Evolutionary conservation across 176 grass and related monocot species (phyloP), one percentile per base, ranked within the genome.

Genomic region (Cenchrus purpureus): DNA sequence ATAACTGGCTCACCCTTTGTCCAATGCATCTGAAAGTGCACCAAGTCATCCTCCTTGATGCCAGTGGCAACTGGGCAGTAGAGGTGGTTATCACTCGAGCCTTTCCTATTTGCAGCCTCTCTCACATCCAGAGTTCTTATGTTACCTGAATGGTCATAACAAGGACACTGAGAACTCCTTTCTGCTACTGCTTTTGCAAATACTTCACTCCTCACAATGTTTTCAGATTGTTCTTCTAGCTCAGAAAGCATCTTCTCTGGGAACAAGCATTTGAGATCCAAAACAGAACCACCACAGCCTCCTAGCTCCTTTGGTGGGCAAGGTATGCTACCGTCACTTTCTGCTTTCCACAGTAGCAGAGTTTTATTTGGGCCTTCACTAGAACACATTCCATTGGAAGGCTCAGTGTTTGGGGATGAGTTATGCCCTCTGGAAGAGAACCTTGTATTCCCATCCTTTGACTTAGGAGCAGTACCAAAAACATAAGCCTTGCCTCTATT

Each of bases 1-100:
- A 97, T 78, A 69, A 97, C 92, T 46, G 95, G 92, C 78, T 97
- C 86, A 55, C 95, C 95, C 65, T 84, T 94, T 8, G 79, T 5
- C 92, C 92, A 97, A 67, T 94, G 95, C 76, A 85, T 89, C 76
- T 92, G 94, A 70, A 97, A 97, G 82, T 97, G 89, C 5, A 51
- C 31, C 70, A 97, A 73, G 63, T 90, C 92, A 50, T 79, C 80
- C n/a, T 94, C 84, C 66, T 55, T 80, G 70, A 85, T 85, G 71
- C 57, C 60, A 16, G 6, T 87, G 40, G 88, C 86, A 19, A 74
- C 40, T 79, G 95, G 95, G 53, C 81, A 89, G 10, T 92, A 94
- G 11, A 97, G 51, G 48, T 86, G 81, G 80, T 97, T 97, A 89
- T 92, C 95, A 89, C 56, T 85, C 5, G 77, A 92, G 17, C 80